phyloP scores from a whole-genome alignment of 805 yeast genomes.

The Wilhelminamyces savonicus region DNA sequence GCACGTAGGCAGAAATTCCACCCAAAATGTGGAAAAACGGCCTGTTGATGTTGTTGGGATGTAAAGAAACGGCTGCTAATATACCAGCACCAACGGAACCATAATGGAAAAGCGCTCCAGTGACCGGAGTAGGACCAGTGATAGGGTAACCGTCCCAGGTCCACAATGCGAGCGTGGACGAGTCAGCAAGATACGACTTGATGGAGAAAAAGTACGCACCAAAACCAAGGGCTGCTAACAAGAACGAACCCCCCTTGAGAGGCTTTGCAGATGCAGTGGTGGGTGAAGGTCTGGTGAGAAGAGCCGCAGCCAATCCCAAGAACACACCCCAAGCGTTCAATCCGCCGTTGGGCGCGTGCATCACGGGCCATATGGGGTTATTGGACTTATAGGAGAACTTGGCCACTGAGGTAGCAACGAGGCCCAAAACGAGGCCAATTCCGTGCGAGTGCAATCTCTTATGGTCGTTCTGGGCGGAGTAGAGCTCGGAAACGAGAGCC shows the following conservation, averaged over 20 bases:
- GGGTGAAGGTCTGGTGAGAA: conserved; percentile 40
- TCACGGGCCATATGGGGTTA: conserved; percentile 95
- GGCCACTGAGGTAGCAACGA: conserved; percentile 64
- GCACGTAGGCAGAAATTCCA: conserved; percentile 41
- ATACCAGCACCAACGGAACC: conserved; percentile 52
- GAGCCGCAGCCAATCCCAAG: conserved; percentile 57
- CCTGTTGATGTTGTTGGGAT: conserved; percentile 13
- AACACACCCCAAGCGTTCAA: conserved; percentile 64
- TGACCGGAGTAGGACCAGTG: conserved; percentile 81
- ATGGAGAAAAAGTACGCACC: conserved; percentile 71
- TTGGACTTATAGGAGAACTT: conserved; percentile 77
- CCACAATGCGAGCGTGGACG: conserved; percentile 87
- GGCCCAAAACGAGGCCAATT: conserved; percentile 61
- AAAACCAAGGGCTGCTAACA: conserved; percentile 59
- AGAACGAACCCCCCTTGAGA: conserved; percentile 34
- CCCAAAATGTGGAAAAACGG: conserved; percentile 29
- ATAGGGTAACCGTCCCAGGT: conserved; percentile 94
- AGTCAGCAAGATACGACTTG: conserved; percentile 72
- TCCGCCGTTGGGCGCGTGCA: conserved; percentile 84
- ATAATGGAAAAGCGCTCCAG: conserved; percentile 70
- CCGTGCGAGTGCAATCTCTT: conserved; percentile 39
- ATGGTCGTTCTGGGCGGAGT: conserved; percentile 18
- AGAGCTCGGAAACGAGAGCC: conserved; percentile 51
- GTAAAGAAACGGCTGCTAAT: conserved; percentile 19
- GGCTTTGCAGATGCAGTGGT: conserved; percentile 10